Conservation (phyloP, 2,329 filamentous ascomycete species). For the Cladophialophora carrionii region DNA sequence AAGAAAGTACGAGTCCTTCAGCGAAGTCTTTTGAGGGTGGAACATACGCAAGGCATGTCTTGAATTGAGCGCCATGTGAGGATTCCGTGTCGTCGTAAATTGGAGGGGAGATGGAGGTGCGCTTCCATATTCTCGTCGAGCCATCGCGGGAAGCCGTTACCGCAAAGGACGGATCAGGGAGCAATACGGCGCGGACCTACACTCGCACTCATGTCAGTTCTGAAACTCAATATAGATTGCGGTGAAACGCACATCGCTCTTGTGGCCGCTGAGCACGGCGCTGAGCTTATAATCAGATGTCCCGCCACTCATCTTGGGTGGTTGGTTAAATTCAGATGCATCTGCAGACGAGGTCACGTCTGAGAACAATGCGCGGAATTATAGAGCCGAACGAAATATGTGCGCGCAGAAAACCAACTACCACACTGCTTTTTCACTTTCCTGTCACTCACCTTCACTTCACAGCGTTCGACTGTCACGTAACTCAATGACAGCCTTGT, state of each 20-base stretch:
- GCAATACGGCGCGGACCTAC: slow-evolving; percentile 84
- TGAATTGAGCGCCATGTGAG: slow-evolving; percentile 78
- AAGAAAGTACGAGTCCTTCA: slow-evolving; percentile 81
- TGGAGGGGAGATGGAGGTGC: slow-evolving; percentile 66
- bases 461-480: neutral
- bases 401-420: neutral
- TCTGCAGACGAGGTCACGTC: slow-evolving; percentile 7
- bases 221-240: slow-evolving; percentile 32
- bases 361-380: neutral
- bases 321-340: neutral
- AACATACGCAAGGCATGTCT: slow-evolving; percentile 81
- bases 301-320: slow-evolving; percentile 22
- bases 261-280: slow-evolving; percentile 83
- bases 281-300: slow-evolving; percentile 69
- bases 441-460: neutral
- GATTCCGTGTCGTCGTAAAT: slow-evolving; percentile 76
- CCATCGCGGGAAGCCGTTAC: slow-evolving; percentile 90
- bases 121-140: slow-evolving; percentile 84
- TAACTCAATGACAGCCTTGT: neutral
- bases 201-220: slow-evolving; percentile 28
- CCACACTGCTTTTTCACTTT: neutral
- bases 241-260: slow-evolving; percentile 73
- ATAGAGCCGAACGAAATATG: neutral
- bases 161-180: slow-evolving; percentile 71
- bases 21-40: slow-evolving; percentile 69